phyloP scores from a whole-genome alignment of 225 moss, liverwort and hornwort genomes.

The Pseudoscleropodium purum region DNA sequence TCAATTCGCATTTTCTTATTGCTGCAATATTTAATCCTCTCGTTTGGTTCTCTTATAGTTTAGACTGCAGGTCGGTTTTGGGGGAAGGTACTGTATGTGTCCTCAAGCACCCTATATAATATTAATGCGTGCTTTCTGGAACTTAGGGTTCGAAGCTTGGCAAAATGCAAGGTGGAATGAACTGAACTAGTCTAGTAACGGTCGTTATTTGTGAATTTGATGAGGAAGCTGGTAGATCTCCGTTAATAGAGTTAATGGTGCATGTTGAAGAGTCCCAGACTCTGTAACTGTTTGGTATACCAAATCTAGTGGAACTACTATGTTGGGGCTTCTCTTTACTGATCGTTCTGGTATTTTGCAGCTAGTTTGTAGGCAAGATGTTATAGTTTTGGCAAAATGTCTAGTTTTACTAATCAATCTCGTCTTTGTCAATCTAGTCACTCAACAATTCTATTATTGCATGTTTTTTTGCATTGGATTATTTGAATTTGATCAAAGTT shows the following conservation, averaged over 20 bases:
- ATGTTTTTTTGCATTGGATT: neutral
- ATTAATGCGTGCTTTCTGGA: neutral
- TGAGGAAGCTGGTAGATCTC: neutral
- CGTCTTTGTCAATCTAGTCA: too few species aligned
- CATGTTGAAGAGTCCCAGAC: neutral
- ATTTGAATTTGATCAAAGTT: neutral
- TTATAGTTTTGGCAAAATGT: neutral
- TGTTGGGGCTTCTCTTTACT: neutral
- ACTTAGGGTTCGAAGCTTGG: neutral
- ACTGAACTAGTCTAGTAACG: neutral
- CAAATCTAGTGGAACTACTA: neutral
- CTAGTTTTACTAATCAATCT: neutral
- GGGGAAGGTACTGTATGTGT: neutral
- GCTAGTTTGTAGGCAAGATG: neutral
- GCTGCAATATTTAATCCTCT: neutral
- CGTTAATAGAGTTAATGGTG: neutral
- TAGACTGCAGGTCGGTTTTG: neutral
- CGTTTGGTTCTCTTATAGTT: neutral
- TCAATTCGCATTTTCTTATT: neutral
- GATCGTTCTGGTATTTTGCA: neutral
- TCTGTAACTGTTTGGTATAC: neutral
- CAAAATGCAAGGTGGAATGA: neutral
- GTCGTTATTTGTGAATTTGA: neutral
- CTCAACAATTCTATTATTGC: neutral
- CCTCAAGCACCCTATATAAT: neutral